Evolutionary conservation across 2,329 filamentous ascomycete genomes (phyloP), one percentile per base, ranked within the genome.

Genomic region (Epichloe bromicola): DNA sequence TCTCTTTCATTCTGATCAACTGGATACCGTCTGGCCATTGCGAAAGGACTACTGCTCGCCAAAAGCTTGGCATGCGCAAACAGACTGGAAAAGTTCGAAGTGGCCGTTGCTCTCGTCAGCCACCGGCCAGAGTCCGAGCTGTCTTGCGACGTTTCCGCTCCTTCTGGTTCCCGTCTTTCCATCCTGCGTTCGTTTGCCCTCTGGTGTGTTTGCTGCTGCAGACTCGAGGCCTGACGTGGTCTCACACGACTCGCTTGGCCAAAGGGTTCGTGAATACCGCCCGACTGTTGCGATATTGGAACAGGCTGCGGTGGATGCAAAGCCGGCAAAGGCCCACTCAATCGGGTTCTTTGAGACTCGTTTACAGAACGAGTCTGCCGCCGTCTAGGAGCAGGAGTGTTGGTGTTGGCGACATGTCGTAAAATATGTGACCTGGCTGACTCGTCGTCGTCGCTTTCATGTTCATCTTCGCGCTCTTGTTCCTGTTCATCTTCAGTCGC

Each of bases 1-100:
- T 60, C 58, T 30, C 55, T 51, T 48, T 61, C 60, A 43, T 53
- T 57, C 40, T 56, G 54, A 30, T 52, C 47, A 15, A n/a, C 37
- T 20, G 50, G 50, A 45, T 54, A 54, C 41, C 45, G 46, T 11
- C 46, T 52, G 12, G 14, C 39, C 14, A 44, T 46, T 7, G 41
- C 30, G n/a, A 52, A 53, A 41, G 55, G 54, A 33, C 51, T 55
- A 26, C 52, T 56, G 11, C 46, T 53, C 6, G 51, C 47, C 15
- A 54, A 19, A 36, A 34, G 42, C 43, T 54, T 54, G 33, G 52
- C 52, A 30, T 54, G 47, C 3, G 48, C 43, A 37, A 51, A 48
- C 15, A 57, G 12, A 8, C 37, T 47, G 38, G 50, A 54, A 1
- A 51, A 47, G 12, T 55, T 53, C 8, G 50, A 46, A 5, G 54